Evolutionary conservation across 768 basidiomycete species (phyloP).

Genomic region (Lyophyllum atratum): DNA sequence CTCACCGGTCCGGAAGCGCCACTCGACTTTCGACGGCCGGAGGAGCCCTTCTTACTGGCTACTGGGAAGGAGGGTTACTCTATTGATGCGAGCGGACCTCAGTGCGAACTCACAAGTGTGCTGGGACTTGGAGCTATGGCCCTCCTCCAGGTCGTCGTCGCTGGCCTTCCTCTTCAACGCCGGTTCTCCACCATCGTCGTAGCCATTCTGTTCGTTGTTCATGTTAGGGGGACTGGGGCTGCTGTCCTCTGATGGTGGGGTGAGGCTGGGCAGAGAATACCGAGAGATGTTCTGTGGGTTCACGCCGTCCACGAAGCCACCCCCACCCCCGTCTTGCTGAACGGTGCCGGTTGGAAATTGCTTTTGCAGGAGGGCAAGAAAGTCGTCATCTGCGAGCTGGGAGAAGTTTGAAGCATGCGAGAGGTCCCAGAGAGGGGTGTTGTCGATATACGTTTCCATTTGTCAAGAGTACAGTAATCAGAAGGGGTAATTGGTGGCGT

Average conservation of each 20-base stretch:
- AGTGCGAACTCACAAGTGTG: constrained; percentile 52
- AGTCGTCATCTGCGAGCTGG: constrained; percentile 73
- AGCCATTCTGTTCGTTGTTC: constrained; percentile 29
- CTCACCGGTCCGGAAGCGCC: constrained; percentile 31
- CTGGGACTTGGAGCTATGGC: constrained; percentile 66
- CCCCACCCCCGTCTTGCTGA: constrained; percentile 16
- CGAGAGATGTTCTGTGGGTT: constrained; percentile 62
- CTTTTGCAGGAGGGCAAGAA: constrained; percentile 75
- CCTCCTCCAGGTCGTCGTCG: constrained; percentile 60
- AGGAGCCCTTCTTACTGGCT: constrained; percentile 23
- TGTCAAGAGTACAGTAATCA: constrained; percentile 8
- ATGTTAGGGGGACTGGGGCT: constrained; percentile 74
- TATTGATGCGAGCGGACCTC: neutral
- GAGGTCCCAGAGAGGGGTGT: constrained; percentile 68
- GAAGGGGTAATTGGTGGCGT: neutral
- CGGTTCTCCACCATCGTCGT: constrained; percentile 46
- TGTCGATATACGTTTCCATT: constrained; percentile 54
- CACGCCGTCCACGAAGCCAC: constrained; percentile 41
- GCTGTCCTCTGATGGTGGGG: constrained; percentile 73
- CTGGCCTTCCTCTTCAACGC: constrained; percentile 79
- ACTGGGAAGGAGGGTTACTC: constrained; percentile 2
- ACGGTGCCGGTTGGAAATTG: constrained; percentile 51
- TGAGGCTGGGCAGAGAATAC: constrained; percentile 51
- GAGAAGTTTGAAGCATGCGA: constrained; percentile 59
- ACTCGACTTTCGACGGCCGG: constrained; percentile 37